These are phyloP conservation scores for Pichia sp. DNA, from an alignment of 1,139 yeast genomes.

Conservation along the genomic window DNA sequence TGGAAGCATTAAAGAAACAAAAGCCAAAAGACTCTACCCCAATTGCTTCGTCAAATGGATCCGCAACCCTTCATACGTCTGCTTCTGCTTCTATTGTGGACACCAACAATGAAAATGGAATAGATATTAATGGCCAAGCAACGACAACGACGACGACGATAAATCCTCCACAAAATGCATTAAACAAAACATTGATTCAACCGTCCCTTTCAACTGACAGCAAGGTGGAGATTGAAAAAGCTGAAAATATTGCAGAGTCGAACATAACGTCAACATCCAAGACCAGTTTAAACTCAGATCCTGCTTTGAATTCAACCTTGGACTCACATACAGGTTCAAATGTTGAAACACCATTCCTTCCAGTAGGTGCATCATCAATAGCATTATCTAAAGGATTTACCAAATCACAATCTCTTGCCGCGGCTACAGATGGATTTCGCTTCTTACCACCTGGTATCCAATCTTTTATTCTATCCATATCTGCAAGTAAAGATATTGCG, in stretches of 20 bases:
- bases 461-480: conserved; percentile 52
- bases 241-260: not conserved
- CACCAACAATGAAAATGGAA: not conserved
- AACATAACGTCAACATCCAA: not conserved
- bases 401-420: conserved; percentile 15
- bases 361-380: conserved; percentile 21
- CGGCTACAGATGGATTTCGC: conserved; percentile 32
- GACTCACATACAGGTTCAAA: not conserved
- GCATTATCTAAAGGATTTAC: conserved; percentile 16
- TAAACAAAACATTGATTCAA: not conserved
- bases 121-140: not conserved
- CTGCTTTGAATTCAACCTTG: not conserved
- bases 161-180: not conserved
- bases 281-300: not conserved
- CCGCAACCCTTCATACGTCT: not conserved
- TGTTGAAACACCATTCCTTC: not conserved
- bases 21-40: conserved; percentile 25
- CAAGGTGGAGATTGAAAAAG: not conserved
- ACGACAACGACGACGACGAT: not conserved
- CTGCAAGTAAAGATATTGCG: conserved; percentile 37
- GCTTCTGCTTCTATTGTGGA: not conserved
- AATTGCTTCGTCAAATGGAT: not conserved
- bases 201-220: not conserved
- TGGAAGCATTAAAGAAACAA: conserved; percentile 33
- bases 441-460: conserved; percentile 71